Percentiles rank a stretch among this genome's conserved stretches.
Evolutionary conservation across 306 rosid genomes (phyloP).

Genomic region (Begonia masoniana): DNA sequence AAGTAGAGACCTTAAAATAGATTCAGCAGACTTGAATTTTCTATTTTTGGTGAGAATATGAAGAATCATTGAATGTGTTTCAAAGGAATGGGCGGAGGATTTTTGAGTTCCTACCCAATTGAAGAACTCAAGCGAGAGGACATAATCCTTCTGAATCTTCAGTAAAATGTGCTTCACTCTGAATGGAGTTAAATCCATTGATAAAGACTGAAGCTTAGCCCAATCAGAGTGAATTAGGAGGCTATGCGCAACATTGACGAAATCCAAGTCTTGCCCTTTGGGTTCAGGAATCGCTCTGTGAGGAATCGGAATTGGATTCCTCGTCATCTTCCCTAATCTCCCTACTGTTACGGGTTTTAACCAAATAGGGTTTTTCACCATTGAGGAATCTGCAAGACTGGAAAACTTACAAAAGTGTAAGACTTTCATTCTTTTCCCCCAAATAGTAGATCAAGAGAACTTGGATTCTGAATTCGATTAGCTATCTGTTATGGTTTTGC

Average conservation of each 20-base stretch:
- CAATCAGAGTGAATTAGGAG: constrained; percentile 71
- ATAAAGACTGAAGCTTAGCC: constrained; percentile 39
- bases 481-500: too few relatives aligned
- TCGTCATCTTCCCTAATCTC: constrained; percentile 9
- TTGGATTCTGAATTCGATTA: background rate
- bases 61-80: constrained; percentile 41
- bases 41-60: constrained; percentile 55
- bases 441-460: background rate
- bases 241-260: constrained; percentile 51
- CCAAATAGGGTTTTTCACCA: constrained; percentile 11
- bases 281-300: constrained; percentile 54
- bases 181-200: constrained; percentile 36
- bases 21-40: constrained; percentile 45
- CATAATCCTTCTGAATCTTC: constrained; percentile 45
- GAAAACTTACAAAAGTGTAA: constrained; percentile 12
- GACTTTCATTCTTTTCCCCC: constrained; percentile 2
- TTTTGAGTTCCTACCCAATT: constrained; percentile 45
- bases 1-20: constrained; percentile 28
- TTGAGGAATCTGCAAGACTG: constrained; percentile 26
- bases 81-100: constrained; percentile 41
- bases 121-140: constrained; percentile 58
- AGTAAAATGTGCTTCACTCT: constrained; percentile 54
- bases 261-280: constrained; percentile 70
- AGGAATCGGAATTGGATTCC: constrained; percentile 43
- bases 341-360: constrained; percentile 10